A percentile compares a stretch with the other conserved stretches of the same genome.
These are phyloP conservation scores for Abelmoschus esculentus DNA, from an alignment of 345 rosid species.

Conservation along the genomic window DNA sequence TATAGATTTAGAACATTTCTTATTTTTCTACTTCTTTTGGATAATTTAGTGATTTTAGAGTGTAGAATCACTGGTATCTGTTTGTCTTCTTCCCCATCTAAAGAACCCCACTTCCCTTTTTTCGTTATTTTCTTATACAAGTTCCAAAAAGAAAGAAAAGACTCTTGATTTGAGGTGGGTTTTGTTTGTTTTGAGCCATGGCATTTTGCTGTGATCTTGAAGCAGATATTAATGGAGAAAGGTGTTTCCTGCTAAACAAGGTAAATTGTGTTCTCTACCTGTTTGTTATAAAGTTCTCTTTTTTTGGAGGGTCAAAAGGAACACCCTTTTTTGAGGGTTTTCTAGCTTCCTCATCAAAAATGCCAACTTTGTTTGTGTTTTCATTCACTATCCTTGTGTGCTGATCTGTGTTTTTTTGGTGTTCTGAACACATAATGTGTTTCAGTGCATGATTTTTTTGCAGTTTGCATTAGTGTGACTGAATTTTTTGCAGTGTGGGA, in stretches of 20 bases:
- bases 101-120: slow-evolving; percentile 9
- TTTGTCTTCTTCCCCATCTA: slow-evolving; percentile 47
- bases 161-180: slow-evolving; percentile 28
- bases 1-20: not conserved
- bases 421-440: too few species aligned
- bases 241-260: slow-evolving; percentile 73
- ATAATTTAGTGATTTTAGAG: not conserved
- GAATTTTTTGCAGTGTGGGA: not conserved
- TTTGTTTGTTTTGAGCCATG: slow-evolving; percentile 39
- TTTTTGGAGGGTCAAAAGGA: not conserved
- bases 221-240: slow-evolving; percentile 90
- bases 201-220: slow-evolving; percentile 76
- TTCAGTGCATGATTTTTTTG: not conserved
- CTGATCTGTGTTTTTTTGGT: not conserved
- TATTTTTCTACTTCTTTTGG: not conserved
- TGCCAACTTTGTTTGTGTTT: not conserved
- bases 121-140: not conserved
- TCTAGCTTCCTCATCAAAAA: slow-evolving; percentile 4
- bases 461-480: not conserved
- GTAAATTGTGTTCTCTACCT: slow-evolving; percentile 22
- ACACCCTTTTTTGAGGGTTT: not conserved
- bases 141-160: slow-evolving; percentile 10
- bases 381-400: not conserved
- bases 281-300: not conserved
- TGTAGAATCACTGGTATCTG: slow-evolving; percentile 19